Base-by-base conservation (phyloP, 2,329 filamentous ascomycete species). In the Pleoardoris graminearum region DNA sequence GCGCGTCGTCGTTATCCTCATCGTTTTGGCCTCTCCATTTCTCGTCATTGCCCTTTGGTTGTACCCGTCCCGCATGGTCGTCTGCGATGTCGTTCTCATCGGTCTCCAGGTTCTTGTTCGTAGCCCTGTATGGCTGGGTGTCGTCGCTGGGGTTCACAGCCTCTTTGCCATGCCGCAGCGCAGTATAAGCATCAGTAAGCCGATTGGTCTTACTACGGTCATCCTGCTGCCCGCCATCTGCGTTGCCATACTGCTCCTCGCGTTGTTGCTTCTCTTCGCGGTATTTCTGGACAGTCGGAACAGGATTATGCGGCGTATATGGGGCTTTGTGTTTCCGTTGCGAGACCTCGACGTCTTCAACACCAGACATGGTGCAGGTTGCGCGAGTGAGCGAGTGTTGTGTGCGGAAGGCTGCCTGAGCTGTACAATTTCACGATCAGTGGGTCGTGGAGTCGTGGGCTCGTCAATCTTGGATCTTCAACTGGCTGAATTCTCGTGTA, bases 201-300 rank as follows among this genome's bases (percentile, higher is more conserved):
- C 69, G 67, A 42, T 74, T 66, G 30, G 68, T 67, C 47, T 63
- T 68, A 43, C 61, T 69, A 12, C 65, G 63, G 7, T 69, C 68
- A 21, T 69, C 68, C 11, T 62, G 52, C 19, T 55, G 58, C 12
- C 63, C 60, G 7, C 58, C 57, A 2, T 66, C 60, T 42, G 61
- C 29, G n/a, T 57, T 30, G 12, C 63, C 66, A 50, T 68, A 66
- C 23, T 70, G 58, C 16, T 72, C 74, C 36, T 73, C 65, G 21
- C 77, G 72, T 14, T 71, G 65, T 42, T 76, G 65, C 63, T 79
- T 77, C 61, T 79, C 77, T 54, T 79, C 68, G 27, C 74, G 73
- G 54, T 79, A 80, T 48, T 71, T 72, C 43, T 75, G 68, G 25
- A 80, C 73, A 6, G 77, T 80, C 2, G 78, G 78, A 30, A 80